Evolutionary conservation across 1,139 yeast genomes (phyloP), one percentile per base, ranked within the genome.

Genomic region (Geotrichum cucujoidarum): DNA sequence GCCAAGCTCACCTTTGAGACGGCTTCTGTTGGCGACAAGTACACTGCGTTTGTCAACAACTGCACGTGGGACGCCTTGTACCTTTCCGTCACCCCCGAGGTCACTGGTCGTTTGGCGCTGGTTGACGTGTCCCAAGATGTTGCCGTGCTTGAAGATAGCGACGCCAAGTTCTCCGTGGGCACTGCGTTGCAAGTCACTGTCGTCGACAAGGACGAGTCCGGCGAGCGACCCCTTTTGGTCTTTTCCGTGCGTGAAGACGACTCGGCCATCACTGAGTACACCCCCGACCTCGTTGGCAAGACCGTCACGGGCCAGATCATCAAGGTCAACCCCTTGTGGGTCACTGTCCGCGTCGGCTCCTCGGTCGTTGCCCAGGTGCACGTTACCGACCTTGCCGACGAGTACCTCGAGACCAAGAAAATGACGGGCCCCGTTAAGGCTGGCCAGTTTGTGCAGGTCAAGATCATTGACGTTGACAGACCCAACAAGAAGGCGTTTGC

Each of bases 311-410:
- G 83, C 8, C 76, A 81, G 60, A 72, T 88, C 16, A 62, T 82
- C 49, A 83, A 78, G 59, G 74, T 81, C n/a, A 70, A 76, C 52
- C 83, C 78, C 17, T 74, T 75, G 45, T 80, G 75, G 57, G 80
- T 86, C 21, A 67, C 85, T 52, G 83, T 86, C 40, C 86, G 82
- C 55, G 67, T 87, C 40, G 86, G 87, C 18, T 73, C 74, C 41
- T 37, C 39, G 18, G 36, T 54, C 20, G 24, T 52, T 47, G 96
- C 88, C 27, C 74, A 81, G 54, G 78, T 89, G 3, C 81, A 73
- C 62, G 74, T 82, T 43, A 83, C 95, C 3, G 96, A 89, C 65
- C 88, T 95, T 14, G 72, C 86, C 56, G 78, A 83, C 58, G 84
- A 87, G 59, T 87, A 79, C 61, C 71, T 80, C 27, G 71, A 36